Percentiles rank a stretch among this genome's conserved stretches.
Conservation (phyloP, 352 stramenopile species). For the Globisporangium yorkense region DNA sequence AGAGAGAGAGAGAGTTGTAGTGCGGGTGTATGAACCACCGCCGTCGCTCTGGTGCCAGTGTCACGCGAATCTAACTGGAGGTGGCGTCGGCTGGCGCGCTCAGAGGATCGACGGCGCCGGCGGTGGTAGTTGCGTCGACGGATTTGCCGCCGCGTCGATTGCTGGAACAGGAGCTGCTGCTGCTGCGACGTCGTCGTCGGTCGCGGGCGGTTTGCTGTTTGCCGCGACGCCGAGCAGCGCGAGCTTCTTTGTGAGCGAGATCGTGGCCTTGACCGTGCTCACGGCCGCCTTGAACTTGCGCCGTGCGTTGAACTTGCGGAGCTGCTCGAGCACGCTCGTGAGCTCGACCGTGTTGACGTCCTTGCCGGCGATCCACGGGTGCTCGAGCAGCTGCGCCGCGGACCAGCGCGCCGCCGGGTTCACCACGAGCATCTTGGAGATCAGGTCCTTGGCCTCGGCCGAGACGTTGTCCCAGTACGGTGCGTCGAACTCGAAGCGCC, state of each 20-base stretch:
- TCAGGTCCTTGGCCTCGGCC: constrained; percentile 80
- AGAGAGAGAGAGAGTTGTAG: too few relatives aligned
- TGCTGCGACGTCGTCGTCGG: neutral
- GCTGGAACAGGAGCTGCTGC: neutral
- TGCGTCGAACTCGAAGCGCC: constrained; percentile 67
- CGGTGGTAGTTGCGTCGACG: neutral
- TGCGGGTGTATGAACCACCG: neutral
- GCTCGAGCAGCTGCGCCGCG: constrained; percentile 55
- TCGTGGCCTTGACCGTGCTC: constrained; percentile 83
- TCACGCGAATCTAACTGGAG: neutral
- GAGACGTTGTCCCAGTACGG: constrained; percentile 82
- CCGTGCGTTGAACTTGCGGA: constrained; percentile 92
- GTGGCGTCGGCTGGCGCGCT: neutral
- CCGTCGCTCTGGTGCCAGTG: too few relatives aligned
- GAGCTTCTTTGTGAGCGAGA: constrained; percentile 70
- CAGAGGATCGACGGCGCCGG: constrained; percentile 7
- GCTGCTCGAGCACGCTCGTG: constrained; percentile 79
- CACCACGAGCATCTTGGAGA: constrained; percentile 85
- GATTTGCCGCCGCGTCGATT: neutral
- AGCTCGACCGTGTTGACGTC: constrained; percentile 70
- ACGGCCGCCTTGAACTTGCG: constrained; percentile 92
- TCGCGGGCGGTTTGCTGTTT: neutral
- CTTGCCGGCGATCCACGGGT: constrained; percentile 87
- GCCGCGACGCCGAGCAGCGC: constrained; percentile 16
- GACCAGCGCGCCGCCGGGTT: constrained; percentile 79